Percentiles rank a stretch among this genome's conserved stretches.
phyloP scores from a whole-genome alignment of 2,329 filamentous ascomycete species.

The Huntiella abstrusa region DNA sequence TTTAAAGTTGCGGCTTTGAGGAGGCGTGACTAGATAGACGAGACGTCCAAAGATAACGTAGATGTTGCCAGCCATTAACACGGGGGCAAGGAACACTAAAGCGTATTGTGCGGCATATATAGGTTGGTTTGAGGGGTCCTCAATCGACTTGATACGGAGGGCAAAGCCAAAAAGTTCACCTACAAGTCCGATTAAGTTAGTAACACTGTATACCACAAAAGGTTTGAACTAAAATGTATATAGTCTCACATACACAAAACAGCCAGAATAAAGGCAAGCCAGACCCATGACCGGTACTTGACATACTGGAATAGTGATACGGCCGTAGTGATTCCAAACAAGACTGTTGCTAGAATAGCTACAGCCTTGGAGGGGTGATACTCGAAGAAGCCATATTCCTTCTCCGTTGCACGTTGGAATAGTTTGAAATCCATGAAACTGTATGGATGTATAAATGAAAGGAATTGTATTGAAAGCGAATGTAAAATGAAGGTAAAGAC shows the following conservation, averaged over 20 bases:
- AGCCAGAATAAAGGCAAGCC: slow-evolving; percentile 1
- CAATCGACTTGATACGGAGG: background rate
- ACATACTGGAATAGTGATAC: slow-evolving; percentile 4
- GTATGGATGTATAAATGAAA: too few species aligned
- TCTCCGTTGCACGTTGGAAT: too few species aligned
- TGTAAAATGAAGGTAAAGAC: too few species aligned
- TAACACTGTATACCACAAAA: background rate
- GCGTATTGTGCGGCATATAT: slow-evolving; percentile 14
- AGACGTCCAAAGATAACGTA: slow-evolving; percentile 14
- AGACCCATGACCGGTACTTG: slow-evolving; percentile 4
- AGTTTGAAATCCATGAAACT: too few species aligned
- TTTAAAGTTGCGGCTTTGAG: slow-evolving; percentile 1
- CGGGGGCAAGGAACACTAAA: slow-evolving; percentile 14
- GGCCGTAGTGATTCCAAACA: background rate
- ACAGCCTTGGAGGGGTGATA: slow-evolving; percentile 2
- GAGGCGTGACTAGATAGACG: slow-evolving; percentile 4
- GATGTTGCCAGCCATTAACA: slow-evolving; percentile 15
- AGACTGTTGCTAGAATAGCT: slow-evolving; percentile 6
- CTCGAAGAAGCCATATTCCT: background rate
- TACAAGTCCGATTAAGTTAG: background rate
- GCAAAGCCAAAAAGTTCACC: slow-evolving; percentile 2
- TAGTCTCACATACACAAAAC: background rate
- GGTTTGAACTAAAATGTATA: background rate
- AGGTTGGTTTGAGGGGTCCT: background rate
- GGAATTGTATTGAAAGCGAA: too few species aligned